These are phyloP conservation scores for Penicillium nordicum DNA, from an alignment of 2,329 filamentous ascomycete genomes.

Conservation along the genomic window DNA sequence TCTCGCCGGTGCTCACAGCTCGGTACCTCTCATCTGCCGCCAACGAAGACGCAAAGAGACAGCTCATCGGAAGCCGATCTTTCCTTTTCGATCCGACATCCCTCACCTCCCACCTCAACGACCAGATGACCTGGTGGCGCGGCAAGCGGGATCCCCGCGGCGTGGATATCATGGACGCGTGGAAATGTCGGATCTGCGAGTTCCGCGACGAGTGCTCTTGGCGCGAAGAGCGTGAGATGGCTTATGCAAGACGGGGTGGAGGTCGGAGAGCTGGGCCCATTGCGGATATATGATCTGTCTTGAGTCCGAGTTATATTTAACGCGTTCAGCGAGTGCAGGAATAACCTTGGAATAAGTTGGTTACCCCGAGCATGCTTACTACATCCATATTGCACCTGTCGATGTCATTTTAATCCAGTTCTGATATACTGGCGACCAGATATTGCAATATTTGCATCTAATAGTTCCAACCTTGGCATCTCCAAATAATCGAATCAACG, in stretches of 20 bases:
- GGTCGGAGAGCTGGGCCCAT: constrained; percentile 19
- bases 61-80: constrained; percentile 53
- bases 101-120: constrained; percentile 63
- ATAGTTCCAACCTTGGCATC: neutral
- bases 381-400: neutral
- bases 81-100: constrained; percentile 64
- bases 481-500: neutral
- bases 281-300: constrained; percentile 8
- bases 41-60: constrained; percentile 22
- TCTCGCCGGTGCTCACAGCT: constrained; percentile 46
- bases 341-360: neutral
- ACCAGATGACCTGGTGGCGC: constrained; percentile 83
- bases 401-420: neutral
- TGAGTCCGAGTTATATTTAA: neutral
- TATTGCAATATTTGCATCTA: neutral
- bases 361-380: neutral
- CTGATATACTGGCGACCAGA: neutral
- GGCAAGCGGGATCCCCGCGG: constrained; percentile 70
- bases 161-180: constrained; percentile 78
- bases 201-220: constrained; percentile 77
- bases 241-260: constrained; percentile 41
- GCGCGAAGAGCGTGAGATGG: constrained; percentile 67
- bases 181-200: constrained; percentile 82
- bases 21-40: constrained; percentile 41
- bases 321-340: neutral